phyloP scores from a whole-genome alignment of 2,329 filamentous ascomycete genomes.

The Fusarium siculi region DNA sequence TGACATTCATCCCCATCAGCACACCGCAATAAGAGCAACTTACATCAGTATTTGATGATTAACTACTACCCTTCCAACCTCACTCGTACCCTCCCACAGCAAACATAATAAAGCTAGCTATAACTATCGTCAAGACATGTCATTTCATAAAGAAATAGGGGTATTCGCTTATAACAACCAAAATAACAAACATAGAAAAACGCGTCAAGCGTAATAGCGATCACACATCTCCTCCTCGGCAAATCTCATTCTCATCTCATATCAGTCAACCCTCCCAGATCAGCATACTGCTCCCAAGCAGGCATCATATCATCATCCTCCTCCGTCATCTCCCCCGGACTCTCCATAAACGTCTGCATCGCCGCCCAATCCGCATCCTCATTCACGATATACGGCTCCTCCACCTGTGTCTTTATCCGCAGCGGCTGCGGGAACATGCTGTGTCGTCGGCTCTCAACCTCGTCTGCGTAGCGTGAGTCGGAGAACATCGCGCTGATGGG shows the following conservation, averaged over 20 bases:
- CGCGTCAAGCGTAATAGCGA: slow-evolving; percentile 22
- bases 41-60: neutral
- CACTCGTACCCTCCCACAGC: neutral
- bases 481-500: slow-evolving; percentile 45
- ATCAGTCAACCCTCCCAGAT: slow-evolving; percentile 58
- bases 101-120: slow-evolving; percentile 28
- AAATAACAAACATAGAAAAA: neutral
- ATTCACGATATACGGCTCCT: slow-evolving; percentile 42
- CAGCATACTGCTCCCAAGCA: slow-evolving; percentile 60
- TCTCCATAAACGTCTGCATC: slow-evolving; percentile 52
- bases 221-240: neutral
- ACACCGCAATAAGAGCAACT: neutral
- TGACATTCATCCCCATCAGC: neutral
- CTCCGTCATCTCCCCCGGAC: slow-evolving; percentile 21
- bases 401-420: slow-evolving; percentile 34
- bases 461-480: slow-evolving; percentile 43
- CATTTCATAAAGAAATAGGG: slow-evolving; percentile 36
- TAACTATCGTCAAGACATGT: slow-evolving; percentile 28
- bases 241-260: slow-evolving; percentile 45
- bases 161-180: slow-evolving; percentile 39
- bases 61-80: neutral
- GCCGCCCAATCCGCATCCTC: slow-evolving; percentile 52
- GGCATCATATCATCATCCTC: slow-evolving; percentile 44
- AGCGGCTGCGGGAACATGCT: slow-evolving; percentile 40
- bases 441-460: slow-evolving; percentile 42